Conservation (phyloP, 2,329 filamentous ascomycete species). For the Trichoderma guizhouense region DNA sequence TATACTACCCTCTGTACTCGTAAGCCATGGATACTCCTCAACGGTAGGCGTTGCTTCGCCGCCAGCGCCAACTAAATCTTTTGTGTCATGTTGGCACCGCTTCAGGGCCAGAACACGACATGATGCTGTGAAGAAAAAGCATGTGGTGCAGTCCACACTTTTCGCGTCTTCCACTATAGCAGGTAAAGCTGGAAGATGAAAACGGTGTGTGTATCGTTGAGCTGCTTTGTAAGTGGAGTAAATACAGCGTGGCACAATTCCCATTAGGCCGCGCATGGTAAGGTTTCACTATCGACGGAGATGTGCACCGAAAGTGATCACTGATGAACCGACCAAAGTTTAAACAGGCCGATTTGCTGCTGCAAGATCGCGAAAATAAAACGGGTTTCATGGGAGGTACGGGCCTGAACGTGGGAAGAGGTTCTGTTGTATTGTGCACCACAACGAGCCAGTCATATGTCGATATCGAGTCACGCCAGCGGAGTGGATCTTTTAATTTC, state of each 20-base stretch:
- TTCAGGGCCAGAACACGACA: neutral
- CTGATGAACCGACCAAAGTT: neutral
- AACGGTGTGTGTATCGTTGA: neutral
- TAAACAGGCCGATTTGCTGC: neutral
- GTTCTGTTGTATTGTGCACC: neutral
- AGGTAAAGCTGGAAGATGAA: neutral
- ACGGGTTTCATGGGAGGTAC: neutral
- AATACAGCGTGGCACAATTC: neutral
- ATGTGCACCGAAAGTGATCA: conserved; percentile 1
- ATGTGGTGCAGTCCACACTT: neutral
- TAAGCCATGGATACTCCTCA: neutral
- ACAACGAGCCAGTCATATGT: neutral
- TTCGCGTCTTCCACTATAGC: neutral
- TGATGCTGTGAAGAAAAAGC: neutral
- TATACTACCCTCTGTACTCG: neutral
- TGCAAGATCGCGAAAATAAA: conserved; percentile 13
- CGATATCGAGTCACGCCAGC: conserved; percentile 3
- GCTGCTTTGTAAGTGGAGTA: neutral
- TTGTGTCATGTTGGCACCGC: neutral
- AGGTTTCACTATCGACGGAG: conserved; percentile 10
- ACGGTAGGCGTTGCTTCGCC: neutral
- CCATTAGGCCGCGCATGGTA: neutral
- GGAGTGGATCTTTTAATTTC: conserved; percentile 13
- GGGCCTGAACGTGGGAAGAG: neutral
- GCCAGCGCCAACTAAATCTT: neutral